A percentile compares a stretch with the other conserved stretches of the same genome.
These are phyloP conservation scores for Isoetes taiwanensis DNA, from an alignment of 75 land plant species.

Conservation along the genomic window DNA sequence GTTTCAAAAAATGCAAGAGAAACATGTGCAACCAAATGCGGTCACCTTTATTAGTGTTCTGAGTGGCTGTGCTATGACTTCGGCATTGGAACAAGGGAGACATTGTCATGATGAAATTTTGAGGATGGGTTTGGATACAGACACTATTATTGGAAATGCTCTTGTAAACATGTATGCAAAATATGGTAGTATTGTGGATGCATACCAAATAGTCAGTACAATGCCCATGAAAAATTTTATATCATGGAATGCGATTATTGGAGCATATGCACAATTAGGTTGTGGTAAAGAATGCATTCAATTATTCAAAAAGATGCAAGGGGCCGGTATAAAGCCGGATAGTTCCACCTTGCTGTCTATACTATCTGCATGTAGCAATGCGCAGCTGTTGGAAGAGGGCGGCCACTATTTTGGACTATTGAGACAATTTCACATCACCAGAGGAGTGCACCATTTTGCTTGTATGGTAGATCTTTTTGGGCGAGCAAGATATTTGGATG, in stretches of 20 bases:
- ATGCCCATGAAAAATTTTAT: constrained; percentile 34
- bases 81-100: constrained; percentile 29
- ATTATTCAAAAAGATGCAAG: constrained; percentile 26
- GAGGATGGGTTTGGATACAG: constrained; percentile 30
- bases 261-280: constrained; percentile 54
- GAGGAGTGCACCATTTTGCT: no score
- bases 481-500: no score
- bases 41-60: constrained; percentile 41
- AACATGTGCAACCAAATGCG: constrained; percentile 34
- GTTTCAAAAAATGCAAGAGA: constrained; percentile 25
- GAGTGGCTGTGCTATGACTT: constrained; percentile 38
- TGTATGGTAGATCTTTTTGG: no score
- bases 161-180: constrained; percentile 39
- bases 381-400: constrained; percentile 29
- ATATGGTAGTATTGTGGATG: constrained; percentile 42
- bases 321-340: constrained; percentile 22
- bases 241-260: constrained; percentile 66
- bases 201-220: constrained; percentile 14
- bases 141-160: constrained; percentile 43
- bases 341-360: constrained; percentile 39
- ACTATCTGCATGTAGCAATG: constrained; percentile 43
- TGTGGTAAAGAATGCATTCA: constrained; percentile 19
- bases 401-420: constrained; percentile 17
- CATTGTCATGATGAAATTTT: constrained; percentile 20
- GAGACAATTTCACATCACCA: no score